phyloP scores from a whole-genome alignment of 345 rosid genomes.

The Gossypium turneri region DNA sequence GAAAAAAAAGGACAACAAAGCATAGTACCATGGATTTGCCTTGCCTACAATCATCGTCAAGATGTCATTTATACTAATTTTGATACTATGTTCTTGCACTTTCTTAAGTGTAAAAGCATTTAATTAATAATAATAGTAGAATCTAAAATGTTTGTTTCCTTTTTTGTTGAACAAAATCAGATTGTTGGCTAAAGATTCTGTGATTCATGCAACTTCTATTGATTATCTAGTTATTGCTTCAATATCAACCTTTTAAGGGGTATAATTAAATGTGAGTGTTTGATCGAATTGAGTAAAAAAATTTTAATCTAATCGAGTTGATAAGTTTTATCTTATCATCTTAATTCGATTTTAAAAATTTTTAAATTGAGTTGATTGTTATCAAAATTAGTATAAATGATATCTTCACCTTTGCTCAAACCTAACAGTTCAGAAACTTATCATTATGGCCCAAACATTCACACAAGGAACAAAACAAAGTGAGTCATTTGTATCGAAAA shows the following conservation, averaged over 20 bases:
- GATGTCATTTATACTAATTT: not conserved
- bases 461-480: too few relatives aligned
- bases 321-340: fast-evolving
- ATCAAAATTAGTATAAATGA: too few relatives aligned
- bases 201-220: not conserved
- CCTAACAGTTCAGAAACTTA: too few relatives aligned
- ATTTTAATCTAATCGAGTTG: too few relatives aligned
- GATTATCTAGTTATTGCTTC: not conserved
- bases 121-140: not conserved
- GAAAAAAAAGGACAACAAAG: not conserved
- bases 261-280: too few relatives aligned
- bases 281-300: too few relatives aligned
- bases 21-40: too few relatives aligned
- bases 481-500: too few relatives aligned
- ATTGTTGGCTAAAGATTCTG: not conserved
- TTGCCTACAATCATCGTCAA: not conserved
- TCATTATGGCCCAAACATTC: too few relatives aligned
- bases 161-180: not conserved
- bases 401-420: too few relatives aligned
- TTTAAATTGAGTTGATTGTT: too few relatives aligned
- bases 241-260: not conserved
- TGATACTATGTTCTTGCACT: not conserved
- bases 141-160: not conserved
- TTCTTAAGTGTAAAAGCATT: not conserved
- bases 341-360: too few relatives aligned